Evolutionary conservation across 768 basidiomycete genomes (phyloP).

Genomic region (Mycena chlorophos): DNA sequence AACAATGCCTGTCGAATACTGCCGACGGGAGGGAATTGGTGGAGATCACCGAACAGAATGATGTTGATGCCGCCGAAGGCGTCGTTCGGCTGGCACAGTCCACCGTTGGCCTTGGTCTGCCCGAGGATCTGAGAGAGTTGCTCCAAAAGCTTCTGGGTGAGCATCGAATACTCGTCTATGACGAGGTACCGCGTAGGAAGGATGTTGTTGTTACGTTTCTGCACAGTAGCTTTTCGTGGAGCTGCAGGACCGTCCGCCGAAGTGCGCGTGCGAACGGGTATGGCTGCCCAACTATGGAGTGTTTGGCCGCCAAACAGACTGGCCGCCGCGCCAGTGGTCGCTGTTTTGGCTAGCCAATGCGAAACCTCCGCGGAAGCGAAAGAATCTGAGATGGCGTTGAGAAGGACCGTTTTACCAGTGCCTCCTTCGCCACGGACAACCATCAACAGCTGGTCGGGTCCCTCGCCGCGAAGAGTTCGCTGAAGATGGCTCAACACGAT

Average conservation of each 20-base stretch:
- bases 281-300: conserved; percentile 32
- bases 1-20: not conserved
- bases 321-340: conserved; percentile 42
- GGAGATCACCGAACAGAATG: not conserved
- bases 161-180: conserved; percentile 45
- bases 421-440: conserved; percentile 41
- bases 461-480: conserved; percentile 21
- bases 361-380: conserved; percentile 24
- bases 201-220: conserved; percentile 21
- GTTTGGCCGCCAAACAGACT: conserved; percentile 40
- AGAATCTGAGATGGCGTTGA: conserved; percentile 37
- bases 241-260: conserved; percentile 1
- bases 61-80: not conserved
- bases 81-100: not conserved
- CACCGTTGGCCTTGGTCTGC: not conserved
- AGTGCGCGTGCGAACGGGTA: conserved; percentile 16
- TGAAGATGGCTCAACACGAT: conserved; percentile 33
- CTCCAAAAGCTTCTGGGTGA: conserved; percentile 26
- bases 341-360: conserved; percentile 34
- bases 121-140: conserved; percentile 23
- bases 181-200: conserved; percentile 28
- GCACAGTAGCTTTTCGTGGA: not conserved
- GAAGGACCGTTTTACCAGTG: conserved; percentile 44
- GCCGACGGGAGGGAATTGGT: not conserved
- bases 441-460: conserved; percentile 32